A percentile compares a stretch with the other conserved stretches of the same genome.
Conservation (phyloP, 2,329 filamentous ascomycete species). For the Hypoxylon sp. region DNA sequence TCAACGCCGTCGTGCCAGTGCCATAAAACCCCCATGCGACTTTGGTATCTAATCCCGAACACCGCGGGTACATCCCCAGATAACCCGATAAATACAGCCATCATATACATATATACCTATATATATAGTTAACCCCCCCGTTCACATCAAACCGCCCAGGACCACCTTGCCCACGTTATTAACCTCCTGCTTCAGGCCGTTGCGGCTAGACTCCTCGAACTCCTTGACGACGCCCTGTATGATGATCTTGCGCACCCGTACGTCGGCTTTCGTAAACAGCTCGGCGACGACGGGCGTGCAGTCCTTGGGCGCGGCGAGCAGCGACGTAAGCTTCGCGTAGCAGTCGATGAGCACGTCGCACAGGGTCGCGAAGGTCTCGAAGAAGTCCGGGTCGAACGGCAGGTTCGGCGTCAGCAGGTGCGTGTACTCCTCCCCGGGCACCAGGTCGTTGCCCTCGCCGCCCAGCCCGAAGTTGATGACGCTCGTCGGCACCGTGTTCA, state of each 20-base stretch:
- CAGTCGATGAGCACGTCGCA: slow-evolving; percentile 96
- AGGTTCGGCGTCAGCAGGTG: slow-evolving; percentile 90
- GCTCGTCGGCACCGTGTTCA: slow-evolving; percentile 53
- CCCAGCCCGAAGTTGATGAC: slow-evolving; percentile 66
- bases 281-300: slow-evolving; percentile 80
- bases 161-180: slow-evolving; percentile 90
- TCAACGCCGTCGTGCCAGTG: slow-evolving; percentile 28
- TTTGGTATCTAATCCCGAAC: slow-evolving; percentile 37
- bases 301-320: slow-evolving; percentile 80
- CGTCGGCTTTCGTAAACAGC: slow-evolving; percentile 89
- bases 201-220: slow-evolving; percentile 88
- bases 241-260: slow-evolving; percentile 86
- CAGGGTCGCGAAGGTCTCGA: slow-evolving; percentile 93
- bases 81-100: slow-evolving; percentile 21
- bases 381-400: slow-evolving; percentile 97
- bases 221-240: slow-evolving; percentile 88
- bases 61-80: slow-evolving; percentile 22
- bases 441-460: slow-evolving; percentile 72
- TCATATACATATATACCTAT: slow-evolving; percentile 8
- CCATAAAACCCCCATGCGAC: slow-evolving; percentile 25
- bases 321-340: slow-evolving; percentile 80
- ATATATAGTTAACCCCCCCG: slow-evolving; percentile 20
- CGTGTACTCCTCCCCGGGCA: slow-evolving; percentile 87
- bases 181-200: slow-evolving; percentile 82
- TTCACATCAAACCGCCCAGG: slow-evolving; percentile 82